Base-by-base conservation (phyloP, 2,329 filamentous ascomycete genomes). In the Xylariales sp. region DNA sequence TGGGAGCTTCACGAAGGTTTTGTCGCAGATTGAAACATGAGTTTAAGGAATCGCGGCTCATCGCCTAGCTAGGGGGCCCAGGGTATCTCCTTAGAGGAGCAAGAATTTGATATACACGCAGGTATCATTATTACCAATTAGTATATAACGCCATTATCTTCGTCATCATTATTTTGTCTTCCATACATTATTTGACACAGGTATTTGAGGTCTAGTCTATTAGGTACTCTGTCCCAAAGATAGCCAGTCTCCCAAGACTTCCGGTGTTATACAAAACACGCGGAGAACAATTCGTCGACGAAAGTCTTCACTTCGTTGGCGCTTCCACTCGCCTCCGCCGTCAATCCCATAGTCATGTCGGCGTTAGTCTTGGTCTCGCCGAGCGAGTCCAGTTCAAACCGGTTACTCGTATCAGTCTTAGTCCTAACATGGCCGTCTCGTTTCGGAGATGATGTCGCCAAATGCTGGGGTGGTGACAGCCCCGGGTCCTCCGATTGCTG, bases 321-420 rank as follows among this genome's bases (percentile, higher is more conserved):
- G 52, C 78, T 79, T 69, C 81, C 80, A 34, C 78, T 78, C 55
- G 78, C 77, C 6, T 78, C 71, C 16, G 78, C 77, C 0, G 80
- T 76, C 9, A 75, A 75, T 52, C 76, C 75, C 5, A 72, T 66
- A 3, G 65, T 71, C 6, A 67, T 59, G 23, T 67, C 65, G 46
- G 67, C 70, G 8, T 72, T 66, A 55, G 67, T 70, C 9, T 72
- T 66, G 55, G 79, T 5, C 39, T 41, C 39, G 39, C 39, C 36
- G 55, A 72, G 56, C 45, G 53, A 32, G 53, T 50, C 36, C 5
- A 65, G 30, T 36, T 65, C 65, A 23, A 62, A 30, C 5, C n/a
- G 18, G 10, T 9, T 28, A 5, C 16, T 41, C 16, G 41, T 53
- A 3, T 56, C 28, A 2, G 53, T 62, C 46, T 55, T 48, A 41